Base-by-base conservation (phyloP, 2,329 filamentous ascomycete species). In the Uncinocarpus reesii region DNA sequence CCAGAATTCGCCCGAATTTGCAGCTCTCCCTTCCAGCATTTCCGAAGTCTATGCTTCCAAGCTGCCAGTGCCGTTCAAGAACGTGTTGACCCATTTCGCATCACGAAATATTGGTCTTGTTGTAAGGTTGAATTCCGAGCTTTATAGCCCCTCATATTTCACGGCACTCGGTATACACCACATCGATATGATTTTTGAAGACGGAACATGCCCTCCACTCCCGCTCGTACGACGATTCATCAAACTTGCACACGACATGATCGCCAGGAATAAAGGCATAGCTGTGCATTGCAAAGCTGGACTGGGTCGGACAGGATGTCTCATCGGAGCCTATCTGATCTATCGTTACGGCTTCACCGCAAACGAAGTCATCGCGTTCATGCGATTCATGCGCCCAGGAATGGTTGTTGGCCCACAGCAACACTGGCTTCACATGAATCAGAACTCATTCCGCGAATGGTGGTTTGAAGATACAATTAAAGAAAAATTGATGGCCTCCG, bases 321-420 rank as follows among this genome's bases (percentile, higher is more conserved):
- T 98, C 55, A 98, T 98, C 60, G 92, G 92, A 50, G 92, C 92
- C 26, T 98, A 98, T 63, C 76, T 98, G 52, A 96, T 98, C 63
- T 98, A 98, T 73, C 81, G 89, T 56, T 84, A 96, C 66, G 92
- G 87, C 49, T 98, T 96, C 68, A 96, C 90, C 4, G 92, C 92
- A 55, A 95, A 96, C 62, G 90, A 95, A 69, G 80, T 95, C 60
- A 96, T 96, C 64, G 85, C 89, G 2, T 98, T 89, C 67, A 96
- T 98, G 90, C 83, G 90, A 52, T 98, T 98, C 71, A 96, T 96
- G 90, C 79, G 90, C 50, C 92, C 92, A 0, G 92, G 92, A 46
- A 98, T 98, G 92, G 92, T 98, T 5, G 92, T 98, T 46, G 92
- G 92, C 0, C 92, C 92, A 32, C 92, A 98, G 64, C 92, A 98